phyloP scores from a whole-genome alignment of 352 stramenopile species.

The Chrysophaeum taylorii region DNA sequence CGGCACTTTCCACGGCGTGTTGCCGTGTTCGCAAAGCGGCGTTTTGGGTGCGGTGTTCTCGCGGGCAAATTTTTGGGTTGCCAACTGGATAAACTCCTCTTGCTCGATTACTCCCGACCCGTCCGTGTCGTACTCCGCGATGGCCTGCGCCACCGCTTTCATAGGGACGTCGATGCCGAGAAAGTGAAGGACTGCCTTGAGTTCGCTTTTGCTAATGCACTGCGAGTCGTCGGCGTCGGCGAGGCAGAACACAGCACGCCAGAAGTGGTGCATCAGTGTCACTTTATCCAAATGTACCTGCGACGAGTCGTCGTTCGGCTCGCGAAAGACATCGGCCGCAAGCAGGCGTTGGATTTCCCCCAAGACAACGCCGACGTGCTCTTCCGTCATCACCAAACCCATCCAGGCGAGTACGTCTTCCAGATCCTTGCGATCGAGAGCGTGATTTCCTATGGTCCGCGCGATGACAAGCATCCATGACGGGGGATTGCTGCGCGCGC shows the following conservation, averaged over 20 bases:
- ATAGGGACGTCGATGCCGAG: not conserved
- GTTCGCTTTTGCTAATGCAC: not conserved
- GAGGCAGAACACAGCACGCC: not conserved
- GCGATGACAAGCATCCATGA: not conserved
- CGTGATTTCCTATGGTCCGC: not conserved
- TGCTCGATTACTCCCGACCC: slow-evolving; percentile 15
- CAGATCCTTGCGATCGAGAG: not conserved
- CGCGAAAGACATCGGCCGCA: not conserved
- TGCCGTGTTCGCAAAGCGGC: not conserved
- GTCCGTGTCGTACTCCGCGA: not conserved
- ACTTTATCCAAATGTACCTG: not conserved
- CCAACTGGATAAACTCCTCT: slow-evolving; percentile 13
- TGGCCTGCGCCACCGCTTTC: not conserved
- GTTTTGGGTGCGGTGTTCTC: not conserved
- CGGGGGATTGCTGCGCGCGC: not conserved
- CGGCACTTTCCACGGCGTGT: slow-evolving; percentile 45
- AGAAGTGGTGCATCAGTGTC: not conserved
- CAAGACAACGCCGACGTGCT: not conserved
- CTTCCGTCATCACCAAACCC: not conserved
- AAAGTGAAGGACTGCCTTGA: not conserved
- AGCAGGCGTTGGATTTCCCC: not conserved
- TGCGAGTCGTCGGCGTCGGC: not conserved
- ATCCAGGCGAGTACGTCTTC: not conserved
- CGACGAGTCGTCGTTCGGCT: not conserved
- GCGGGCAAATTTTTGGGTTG: not conserved